Evolutionary conservation across 352 stramenopile genomes (phyloP), one percentile per base, ranked within the genome.

Genomic region (Blastocystis sp.): DNA sequence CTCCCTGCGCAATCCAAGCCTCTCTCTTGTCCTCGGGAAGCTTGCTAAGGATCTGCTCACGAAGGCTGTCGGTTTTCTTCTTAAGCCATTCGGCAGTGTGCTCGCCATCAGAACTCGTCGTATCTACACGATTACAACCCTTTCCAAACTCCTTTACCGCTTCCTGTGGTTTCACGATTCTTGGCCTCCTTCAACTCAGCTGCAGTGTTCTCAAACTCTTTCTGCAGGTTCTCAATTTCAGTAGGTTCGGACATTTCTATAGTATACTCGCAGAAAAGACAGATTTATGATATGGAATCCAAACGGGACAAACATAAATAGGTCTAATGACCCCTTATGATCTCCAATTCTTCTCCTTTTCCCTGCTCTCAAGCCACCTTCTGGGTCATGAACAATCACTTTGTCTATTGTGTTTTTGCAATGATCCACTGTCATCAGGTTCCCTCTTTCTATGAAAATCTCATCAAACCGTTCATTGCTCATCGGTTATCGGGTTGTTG

Each of bases 1-100:
- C 54, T 59, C 73, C 73, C 48, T 84, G 54, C 18, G 54, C 36
- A 29, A 84, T 64, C 73, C 73, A 84, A 1, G 54, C 73, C 59
- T 84, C 73, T 84, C 59, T 84, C 38, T 84, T 84, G 34, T 72
- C 73, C 38, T 84, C 73, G 16, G 73, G 73, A 54, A 84, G 59
- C 40, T 71, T 84, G 38, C 54, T 72, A 54, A 84, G 59, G 44
- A 84, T 84, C 40, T 84, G 54, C 27, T 69, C 73, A 24, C 59
- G 73, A 71, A 84, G 73, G 53, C 40, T 48, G 32, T 84, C 54
- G 2, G 54, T 84, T 29, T 84, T 84, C 73, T 84, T 73, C 59
- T 84, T 84, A 56, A 84, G 59, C 73, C 73, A 84, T 36, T 84
- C 73, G 24, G 54, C 63, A 21, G 73, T 84, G 48, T 84, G 73